Base-by-base conservation (phyloP, 495 filamentous ascomycete species). In the Staphylotrichum tortipilum region DNA sequence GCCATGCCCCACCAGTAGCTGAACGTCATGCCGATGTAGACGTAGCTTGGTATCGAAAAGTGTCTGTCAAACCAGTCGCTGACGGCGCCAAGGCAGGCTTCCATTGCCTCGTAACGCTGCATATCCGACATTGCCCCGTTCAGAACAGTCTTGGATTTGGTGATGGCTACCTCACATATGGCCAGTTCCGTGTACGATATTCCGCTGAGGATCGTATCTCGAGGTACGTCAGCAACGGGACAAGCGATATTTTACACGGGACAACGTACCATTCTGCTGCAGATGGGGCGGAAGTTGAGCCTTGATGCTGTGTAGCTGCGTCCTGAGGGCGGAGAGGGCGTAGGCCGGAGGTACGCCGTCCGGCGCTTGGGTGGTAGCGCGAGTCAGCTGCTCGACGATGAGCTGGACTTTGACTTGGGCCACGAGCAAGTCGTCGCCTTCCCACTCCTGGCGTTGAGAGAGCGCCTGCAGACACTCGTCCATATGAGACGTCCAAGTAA, bases 401-500 rank as follows among this genome's bases (percentile, higher is more conserved):
- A 57, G 54, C 15, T 64, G 64, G 18, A 66, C 56, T 41, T 59
- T 67, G 24, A 70, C 69, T 50, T 74, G 62, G 3, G 73, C 60
- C 3, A 76, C 66, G 14, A 82, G 57, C 26, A 75, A 47, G 26
- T 72, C 68, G 60, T 83, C 79, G 11, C 71, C 68, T 5, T 68
- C 59, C 50, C 70, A 71, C 44, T 78, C 76, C 36, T 67, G 68
- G 8, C 61, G 56, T 31, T 75, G 62, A 1, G 67, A 58, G 1
- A 81, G 63, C 1, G 65, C 52, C 0, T 63, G 54, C 2, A 82
- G 64, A 30, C 69, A 75, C 19, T 78, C 71, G 29, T 78, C 77
- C 59, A 81, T 67, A 41, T 77, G 68, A 6, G 72, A 54, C 7
- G 70, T 77, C 73, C 75, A 81, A 14, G 63, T 65, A 6, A 81